Percentiles rank a stretch among this genome's conserved stretches.
These are phyloP conservation scores for Trichoderma atrobrunneum DNA, from an alignment of 2,329 filamentous ascomycete genomes.

Conservation along the genomic window DNA sequence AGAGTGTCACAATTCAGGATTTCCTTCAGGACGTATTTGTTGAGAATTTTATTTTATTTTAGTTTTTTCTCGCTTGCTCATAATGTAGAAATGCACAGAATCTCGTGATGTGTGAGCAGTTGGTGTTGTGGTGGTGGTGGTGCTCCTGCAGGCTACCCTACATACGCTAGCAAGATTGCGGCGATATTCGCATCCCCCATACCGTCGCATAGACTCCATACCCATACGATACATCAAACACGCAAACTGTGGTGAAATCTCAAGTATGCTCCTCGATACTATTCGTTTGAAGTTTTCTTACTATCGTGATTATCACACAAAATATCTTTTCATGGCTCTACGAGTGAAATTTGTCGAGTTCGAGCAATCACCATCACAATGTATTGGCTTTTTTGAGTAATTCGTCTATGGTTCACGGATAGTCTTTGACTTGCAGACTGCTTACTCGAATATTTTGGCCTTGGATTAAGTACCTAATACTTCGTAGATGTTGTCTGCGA, in stretches of 20 bases:
- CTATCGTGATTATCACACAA: not conserved
- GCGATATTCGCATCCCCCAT: not conserved
- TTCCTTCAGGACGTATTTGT: too few relatives aligned
- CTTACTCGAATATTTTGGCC: not conserved
- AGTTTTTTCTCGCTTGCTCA: not conserved
- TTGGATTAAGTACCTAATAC: not conserved
- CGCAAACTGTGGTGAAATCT: not conserved
- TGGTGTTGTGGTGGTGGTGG: not conserved
- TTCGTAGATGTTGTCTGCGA: not conserved
- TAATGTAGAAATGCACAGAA: not conserved
- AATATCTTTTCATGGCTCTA: not conserved
- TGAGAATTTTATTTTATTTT: not conserved
- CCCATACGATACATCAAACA: not conserved
- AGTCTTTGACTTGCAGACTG: not conserved
- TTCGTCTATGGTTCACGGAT: not conserved
- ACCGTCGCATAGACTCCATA: not conserved
- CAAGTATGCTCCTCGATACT: not conserved
- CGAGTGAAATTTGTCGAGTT: not conserved
- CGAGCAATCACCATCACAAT: not conserved
- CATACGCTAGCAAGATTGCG: not conserved
- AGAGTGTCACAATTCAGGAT: too few relatives aligned
- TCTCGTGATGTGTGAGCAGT: not conserved
- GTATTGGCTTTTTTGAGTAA: not conserved
- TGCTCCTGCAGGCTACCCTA: not conserved
- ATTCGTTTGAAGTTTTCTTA: not conserved